These are phyloP conservation scores for Colletotrichum chlorophyti DNA, from an alignment of 2,329 filamentous ascomycete genomes.

Conservation along the genomic window DNA sequence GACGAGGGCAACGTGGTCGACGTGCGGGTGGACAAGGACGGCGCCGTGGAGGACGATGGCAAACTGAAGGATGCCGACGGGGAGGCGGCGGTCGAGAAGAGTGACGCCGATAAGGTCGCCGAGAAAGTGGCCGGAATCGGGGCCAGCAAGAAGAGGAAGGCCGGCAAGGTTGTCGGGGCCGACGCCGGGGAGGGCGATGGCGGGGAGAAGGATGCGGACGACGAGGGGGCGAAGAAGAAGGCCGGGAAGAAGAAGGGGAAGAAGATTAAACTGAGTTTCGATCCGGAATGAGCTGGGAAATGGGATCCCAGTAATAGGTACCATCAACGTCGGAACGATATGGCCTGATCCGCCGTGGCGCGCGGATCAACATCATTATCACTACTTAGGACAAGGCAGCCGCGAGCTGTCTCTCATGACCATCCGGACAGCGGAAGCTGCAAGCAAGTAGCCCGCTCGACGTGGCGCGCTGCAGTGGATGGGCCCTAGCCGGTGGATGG, in stretches of 20 bases:
- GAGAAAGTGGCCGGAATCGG: conserved; percentile 49
- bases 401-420: too few species aligned
- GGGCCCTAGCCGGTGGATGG: too few species aligned
- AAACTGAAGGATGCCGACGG: conserved; percentile 35
- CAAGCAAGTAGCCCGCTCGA: too few species aligned
- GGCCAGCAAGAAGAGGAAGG: conserved; percentile 60
- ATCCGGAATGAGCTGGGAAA: conserved; percentile 28
- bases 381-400: not conserved
- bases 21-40: conserved; percentile 53
- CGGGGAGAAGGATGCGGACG: conserved; percentile 1
- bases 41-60: conserved; percentile 43
- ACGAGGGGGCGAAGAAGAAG: not conserved
- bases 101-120: conserved; percentile 35
- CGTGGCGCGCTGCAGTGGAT: too few species aligned
- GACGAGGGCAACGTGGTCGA: conserved; percentile 71
- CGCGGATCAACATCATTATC: too few species aligned
- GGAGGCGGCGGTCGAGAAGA: conserved; percentile 32
- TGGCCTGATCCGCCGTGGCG: too few species aligned
- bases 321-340: too few species aligned
- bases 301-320: too few species aligned
- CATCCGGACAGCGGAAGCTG: too few species aligned
- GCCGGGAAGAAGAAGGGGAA: conserved; percentile 63
- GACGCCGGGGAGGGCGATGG: conserved; percentile 36
- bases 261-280: conserved; percentile 73
- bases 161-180: conserved; percentile 55